phyloP scores from a whole-genome alignment of 1,284 basidiomycete species.

The Ustilago curta region DNA sequence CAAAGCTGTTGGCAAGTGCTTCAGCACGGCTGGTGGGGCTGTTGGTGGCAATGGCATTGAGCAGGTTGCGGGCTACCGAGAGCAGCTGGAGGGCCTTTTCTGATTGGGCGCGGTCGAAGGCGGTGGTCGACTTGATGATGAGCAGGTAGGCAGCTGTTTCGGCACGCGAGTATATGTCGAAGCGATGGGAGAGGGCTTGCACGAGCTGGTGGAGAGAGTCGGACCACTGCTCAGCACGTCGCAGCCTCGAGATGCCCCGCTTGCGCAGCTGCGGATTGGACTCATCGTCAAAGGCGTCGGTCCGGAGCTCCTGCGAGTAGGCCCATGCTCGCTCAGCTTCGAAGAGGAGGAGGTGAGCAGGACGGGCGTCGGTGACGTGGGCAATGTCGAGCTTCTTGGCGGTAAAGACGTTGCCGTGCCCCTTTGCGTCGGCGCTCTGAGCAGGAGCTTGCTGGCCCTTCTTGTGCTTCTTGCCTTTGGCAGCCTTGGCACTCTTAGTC shows the following conservation, averaged over 20 bases:
- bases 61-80: slow-evolving; percentile 80
- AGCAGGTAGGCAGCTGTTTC: slow-evolving; percentile 75
- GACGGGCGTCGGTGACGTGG: slow-evolving; percentile 52
- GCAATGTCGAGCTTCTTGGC: slow-evolving; percentile 54
- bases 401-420: slow-evolving; percentile 86
- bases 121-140: slow-evolving; percentile 73
- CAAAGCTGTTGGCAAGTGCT: slow-evolving; percentile 85
- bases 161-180: slow-evolving; percentile 53
- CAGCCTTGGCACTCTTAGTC: slow-evolving; percentile 36
- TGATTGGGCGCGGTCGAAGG: slow-evolving; percentile 74
- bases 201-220: slow-evolving; percentile 81
- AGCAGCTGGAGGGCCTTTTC: slow-evolving; percentile 83
- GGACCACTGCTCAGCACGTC: slow-evolving; percentile 85
- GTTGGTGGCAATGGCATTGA: slow-evolving; percentile 78
- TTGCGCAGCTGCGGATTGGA: slow-evolving; percentile 76
- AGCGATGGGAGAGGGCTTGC: slow-evolving; percentile 73
- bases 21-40: slow-evolving; percentile 87
- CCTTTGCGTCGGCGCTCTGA: slow-evolving; percentile 70
- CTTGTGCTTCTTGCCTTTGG: slow-evolving; percentile 53
- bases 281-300: slow-evolving; percentile 73
- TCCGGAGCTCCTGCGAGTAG: slow-evolving; percentile 82
- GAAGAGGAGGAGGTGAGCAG: slow-evolving; percentile 78
- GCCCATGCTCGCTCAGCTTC: slow-evolving; percentile 93
- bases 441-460: slow-evolving; percentile 49
- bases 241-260: slow-evolving; percentile 82